Conservation (phyloP, 768 basidiomycete species). For the Xerocomus spinulosus region DNA sequence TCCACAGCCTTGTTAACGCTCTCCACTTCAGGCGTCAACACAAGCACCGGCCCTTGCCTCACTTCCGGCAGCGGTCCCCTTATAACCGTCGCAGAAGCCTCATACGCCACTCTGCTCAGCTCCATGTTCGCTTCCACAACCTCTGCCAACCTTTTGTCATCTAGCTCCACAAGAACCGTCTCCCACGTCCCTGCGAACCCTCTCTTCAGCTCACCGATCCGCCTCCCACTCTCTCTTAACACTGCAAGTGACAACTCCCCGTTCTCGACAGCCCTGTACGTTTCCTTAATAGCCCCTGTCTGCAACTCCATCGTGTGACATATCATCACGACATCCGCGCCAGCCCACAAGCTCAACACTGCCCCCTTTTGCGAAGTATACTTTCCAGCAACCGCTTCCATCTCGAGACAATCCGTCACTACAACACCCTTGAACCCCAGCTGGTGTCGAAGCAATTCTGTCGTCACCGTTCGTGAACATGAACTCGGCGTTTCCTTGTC, state of each 20-base stretch:
- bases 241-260: conserved; percentile 39
- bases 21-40: conserved; percentile 45
- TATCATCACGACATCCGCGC: conserved; percentile 71
- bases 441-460: conserved; percentile 45
- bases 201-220: conserved; percentile 50
- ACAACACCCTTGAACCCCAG: conserved; percentile 55
- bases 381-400: conserved; percentile 60
- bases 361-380: conserved; percentile 40
- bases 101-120: conserved; percentile 48
- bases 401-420: conserved; percentile 74
- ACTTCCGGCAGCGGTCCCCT: conserved; percentile 37
- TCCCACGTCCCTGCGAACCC: conserved; percentile 47
- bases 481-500: conserved; percentile 52
- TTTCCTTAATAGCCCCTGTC: conserved; percentile 46
- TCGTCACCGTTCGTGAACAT: conserved; percentile 50
- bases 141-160: conserved; percentile 18
- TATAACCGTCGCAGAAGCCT: conserved; percentile 43
- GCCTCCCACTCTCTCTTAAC: conserved; percentile 39
- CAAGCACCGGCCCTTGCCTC: conserved; percentile 31
- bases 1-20: too few species aligned
- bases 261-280: conserved; percentile 45
- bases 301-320: conserved; percentile 60
- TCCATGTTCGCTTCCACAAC: conserved; percentile 37
- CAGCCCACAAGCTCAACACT: conserved; percentile 52
- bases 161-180: conserved; percentile 28